phyloP scores from a whole-genome alignment of 2,329 filamentous ascomycete species.

The Coniochaeta sp. region DNA sequence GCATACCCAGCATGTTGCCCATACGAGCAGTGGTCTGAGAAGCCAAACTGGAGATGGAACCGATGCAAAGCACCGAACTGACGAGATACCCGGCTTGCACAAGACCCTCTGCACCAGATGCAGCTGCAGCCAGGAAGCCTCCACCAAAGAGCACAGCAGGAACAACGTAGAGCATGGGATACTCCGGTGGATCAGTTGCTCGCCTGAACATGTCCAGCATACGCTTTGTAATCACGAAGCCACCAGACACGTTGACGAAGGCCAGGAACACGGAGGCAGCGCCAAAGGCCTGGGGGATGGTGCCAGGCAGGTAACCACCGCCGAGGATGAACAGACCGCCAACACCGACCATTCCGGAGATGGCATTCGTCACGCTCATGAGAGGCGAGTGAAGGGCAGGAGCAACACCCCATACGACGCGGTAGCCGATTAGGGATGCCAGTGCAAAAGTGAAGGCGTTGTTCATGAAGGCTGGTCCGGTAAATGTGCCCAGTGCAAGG shows the following conservation, averaged over 20 bases:
- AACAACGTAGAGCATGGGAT: constrained; percentile 78
- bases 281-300: constrained; percentile 71
- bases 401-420: constrained; percentile 79
- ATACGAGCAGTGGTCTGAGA: constrained; percentile 77
- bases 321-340: constrained; percentile 86
- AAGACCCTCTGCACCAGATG: constrained; percentile 74
- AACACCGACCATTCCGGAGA: constrained; percentile 84
- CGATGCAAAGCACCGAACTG: constrained; percentile 78
- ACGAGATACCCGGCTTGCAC: constrained; percentile 84
- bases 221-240: constrained; percentile 85
- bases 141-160: constrained; percentile 72
- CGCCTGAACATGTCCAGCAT: constrained; percentile 92
- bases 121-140: constrained; percentile 72
- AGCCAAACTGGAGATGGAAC: constrained; percentile 73
- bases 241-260: constrained; percentile 83
- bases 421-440: constrained; percentile 79
- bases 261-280: constrained; percentile 75
- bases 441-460: constrained; percentile 82
- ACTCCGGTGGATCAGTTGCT: constrained; percentile 81
- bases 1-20: constrained; percentile 79
- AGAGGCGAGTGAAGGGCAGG: constrained; percentile 81
- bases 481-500: constrained; percentile 72
- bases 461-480: constrained; percentile 77
- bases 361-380: constrained; percentile 92
- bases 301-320: constrained; percentile 70